Evolutionary conservation across 1,139 yeast species (phyloP).

Genomic region (Blastobotrys arbuscula): DNA sequence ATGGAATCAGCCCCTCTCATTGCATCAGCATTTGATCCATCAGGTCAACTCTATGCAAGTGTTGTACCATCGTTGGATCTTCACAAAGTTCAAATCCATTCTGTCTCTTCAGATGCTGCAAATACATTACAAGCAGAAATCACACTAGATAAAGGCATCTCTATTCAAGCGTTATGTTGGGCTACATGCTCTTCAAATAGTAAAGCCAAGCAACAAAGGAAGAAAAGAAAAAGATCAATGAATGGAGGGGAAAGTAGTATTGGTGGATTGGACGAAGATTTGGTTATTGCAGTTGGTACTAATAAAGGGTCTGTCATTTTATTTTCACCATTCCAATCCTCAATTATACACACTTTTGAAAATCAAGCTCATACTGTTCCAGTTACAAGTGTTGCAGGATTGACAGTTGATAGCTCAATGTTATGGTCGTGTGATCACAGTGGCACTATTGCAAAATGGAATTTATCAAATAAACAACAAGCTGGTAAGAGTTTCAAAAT

Average conservation of each 20-base stretch:
- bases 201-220: constrained; percentile 26
- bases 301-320: constrained; percentile 59
- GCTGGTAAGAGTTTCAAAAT: constrained; percentile 42
- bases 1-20: constrained; percentile 22
- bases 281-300: constrained; percentile 57
- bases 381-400: constrained; percentile 49
- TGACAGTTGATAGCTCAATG: constrained; percentile 46
- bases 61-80: constrained; percentile 67
- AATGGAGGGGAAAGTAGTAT: constrained; percentile 14
- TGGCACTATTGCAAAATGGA: constrained; percentile 64
- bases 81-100: constrained; percentile 57
- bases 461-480: constrained; percentile 40
- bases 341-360: constrained; percentile 41
- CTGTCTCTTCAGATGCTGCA: constrained; percentile 15
- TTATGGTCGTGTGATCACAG: constrained; percentile 59
- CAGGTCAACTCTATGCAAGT: constrained; percentile 58
- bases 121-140: constrained; percentile 22
- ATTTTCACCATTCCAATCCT: constrained; percentile 63
- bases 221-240: constrained; percentile 29
- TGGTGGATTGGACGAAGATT: constrained; percentile 29
- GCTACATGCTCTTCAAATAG: constrained; percentile 23
- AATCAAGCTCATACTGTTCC: constrained; percentile 47
- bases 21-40: constrained; percentile 45
- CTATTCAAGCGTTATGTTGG: constrained; percentile 57
- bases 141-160: constrained; percentile 49